Evolutionary conservation across 2,329 filamentous ascomycete species (phyloP).

Genomic region (Neophaeococcomyces aloes): DNA sequence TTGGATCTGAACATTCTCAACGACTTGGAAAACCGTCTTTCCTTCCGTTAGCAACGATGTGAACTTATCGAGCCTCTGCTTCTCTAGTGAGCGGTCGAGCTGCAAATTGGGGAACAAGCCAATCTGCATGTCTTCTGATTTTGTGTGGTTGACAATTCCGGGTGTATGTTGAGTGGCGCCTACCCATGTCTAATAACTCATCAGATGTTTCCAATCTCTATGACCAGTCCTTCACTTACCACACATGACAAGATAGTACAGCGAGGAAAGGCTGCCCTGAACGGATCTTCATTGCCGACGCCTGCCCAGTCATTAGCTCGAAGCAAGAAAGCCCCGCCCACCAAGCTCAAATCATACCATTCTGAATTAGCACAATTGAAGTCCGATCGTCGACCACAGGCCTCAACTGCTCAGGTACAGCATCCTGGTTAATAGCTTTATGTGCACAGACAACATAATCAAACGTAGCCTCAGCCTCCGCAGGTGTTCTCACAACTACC

Average conservation of each 20-base stretch:
- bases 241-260: constrained; percentile 30
- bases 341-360: constrained; percentile 19
- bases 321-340: no score
- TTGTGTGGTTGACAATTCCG: constrained; percentile 41
- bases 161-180: constrained; percentile 42
- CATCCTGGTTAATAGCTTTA: constrained; percentile 34
- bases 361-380: constrained; percentile 32
- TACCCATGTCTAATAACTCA: constrained; percentile 38
- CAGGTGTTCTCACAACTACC: constrained; percentile 30
- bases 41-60: constrained; percentile 32
- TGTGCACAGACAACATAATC: constrained; percentile 32
- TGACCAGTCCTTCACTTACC: constrained; percentile 26
- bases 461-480: constrained; percentile 25
- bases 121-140: constrained; percentile 46
- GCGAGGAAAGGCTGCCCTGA: constrained; percentile 25
- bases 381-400: constrained; percentile 30
- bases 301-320: not conserved
- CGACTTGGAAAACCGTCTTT: constrained; percentile 29
- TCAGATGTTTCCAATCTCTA: not conserved
- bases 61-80: constrained; percentile 33
- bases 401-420: constrained; percentile 27
- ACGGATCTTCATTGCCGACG: constrained; percentile 33
- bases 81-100: constrained; percentile 25
- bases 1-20: constrained; percentile 28
- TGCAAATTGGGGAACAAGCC: constrained; percentile 39